Base-by-base conservation (phyloP, 2,329 filamentous ascomycete genomes). In the Curvularia verruculosa region DNA sequence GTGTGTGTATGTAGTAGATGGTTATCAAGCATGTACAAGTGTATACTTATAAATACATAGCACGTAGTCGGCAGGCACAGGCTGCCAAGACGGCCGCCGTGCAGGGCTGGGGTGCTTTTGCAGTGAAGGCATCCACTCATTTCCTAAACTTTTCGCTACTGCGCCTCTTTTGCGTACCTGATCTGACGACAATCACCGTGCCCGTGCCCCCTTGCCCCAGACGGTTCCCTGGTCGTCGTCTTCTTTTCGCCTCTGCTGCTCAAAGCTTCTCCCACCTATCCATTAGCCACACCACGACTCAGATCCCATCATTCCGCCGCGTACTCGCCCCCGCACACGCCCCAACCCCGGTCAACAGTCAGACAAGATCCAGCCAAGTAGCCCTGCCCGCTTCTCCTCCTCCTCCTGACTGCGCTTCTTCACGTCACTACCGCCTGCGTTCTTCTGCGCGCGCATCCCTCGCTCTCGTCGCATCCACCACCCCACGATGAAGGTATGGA, bases 401-500 rank as follows among this genome's bases (percentile, higher is more conserved):
- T n/a, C 56, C 54, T 49, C 48, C 50, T 62, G 47, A 54, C 39
- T 46, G 36, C 45, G n/a, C n/a, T n/a, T 53, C 54, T 41, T 45
- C 58, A 43, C 56, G 45, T 58, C 34, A 39, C 43, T 36, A 29
- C 47, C 39, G 28, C n/a, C 61, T 61, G 58, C 61, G 53, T 64
- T n/a, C 49, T 56, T 52, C 56, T 37, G 50, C 37, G 48, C 57
- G 44, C n/a, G n/a, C n/a, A n/a, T n/a, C 3, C 13, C 46, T 50
- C 63, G 52, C 52, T 44, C 51, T 41, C 47, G 29, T 36, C 26
- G 26, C 26, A n/a, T 29, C 26, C 39, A 52, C 54, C 54, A 54
- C 2, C 31, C 46, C 46, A 48, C 43, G 49, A 67, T 67, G 64
- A 67, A 67, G 63, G 64, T 67, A 34, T 59, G 49, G 21, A n/a